phyloP scores from a whole-genome alignment of 2,329 filamentous ascomycete genomes.

The Chaetothyriales sp. region DNA sequence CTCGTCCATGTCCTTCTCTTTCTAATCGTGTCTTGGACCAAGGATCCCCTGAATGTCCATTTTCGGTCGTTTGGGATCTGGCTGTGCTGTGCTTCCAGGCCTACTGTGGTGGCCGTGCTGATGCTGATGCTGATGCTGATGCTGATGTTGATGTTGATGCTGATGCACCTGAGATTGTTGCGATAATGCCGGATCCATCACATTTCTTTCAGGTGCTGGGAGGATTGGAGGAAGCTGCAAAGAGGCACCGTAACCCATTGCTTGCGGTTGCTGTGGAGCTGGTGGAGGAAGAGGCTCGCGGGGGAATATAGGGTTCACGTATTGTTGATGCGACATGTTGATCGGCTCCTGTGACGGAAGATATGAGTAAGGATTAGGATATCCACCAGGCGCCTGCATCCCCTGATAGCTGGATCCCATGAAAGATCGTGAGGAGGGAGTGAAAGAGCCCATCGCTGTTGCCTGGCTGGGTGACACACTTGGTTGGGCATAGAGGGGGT shows the following conservation, averaged over 20 bases:
- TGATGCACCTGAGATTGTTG: constrained; percentile 7
- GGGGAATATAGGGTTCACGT: constrained; percentile 12
- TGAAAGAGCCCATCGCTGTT: constrained; percentile 10
- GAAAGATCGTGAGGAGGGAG: constrained; percentile 3
- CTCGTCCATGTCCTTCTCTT: not conserved
- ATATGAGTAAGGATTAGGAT: constrained; percentile 8
- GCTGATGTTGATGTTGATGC: constrained; percentile 1
- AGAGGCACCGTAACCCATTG: not conserved
- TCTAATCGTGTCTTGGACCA: constrained; percentile 6
- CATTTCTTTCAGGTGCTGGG: constrained; percentile 5
- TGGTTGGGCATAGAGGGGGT: constrained; percentile 9
- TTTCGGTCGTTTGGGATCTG: constrained; percentile 16
- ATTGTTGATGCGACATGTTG: constrained; percentile 2
- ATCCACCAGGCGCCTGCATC: constrained; percentile 1
- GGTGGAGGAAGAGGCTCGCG: constrained; percentile 1
- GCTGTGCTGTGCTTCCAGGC: constrained; percentile 10
- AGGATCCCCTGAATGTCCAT: constrained; percentile 18
- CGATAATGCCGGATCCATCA: constrained; percentile 15
- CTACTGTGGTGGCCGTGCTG: constrained; percentile 3
- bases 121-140: too few species aligned
- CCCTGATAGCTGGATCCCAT: not conserved
- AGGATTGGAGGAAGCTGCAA: constrained; percentile 18
- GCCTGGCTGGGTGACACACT: constrained; percentile 12
- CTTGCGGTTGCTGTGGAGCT: not conserved
- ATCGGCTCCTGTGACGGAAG: constrained; percentile 5